These are phyloP conservation scores for Pogostemon cablin DNA, from an alignment of 257 asterid genomes.

Conservation along the genomic window DNA sequence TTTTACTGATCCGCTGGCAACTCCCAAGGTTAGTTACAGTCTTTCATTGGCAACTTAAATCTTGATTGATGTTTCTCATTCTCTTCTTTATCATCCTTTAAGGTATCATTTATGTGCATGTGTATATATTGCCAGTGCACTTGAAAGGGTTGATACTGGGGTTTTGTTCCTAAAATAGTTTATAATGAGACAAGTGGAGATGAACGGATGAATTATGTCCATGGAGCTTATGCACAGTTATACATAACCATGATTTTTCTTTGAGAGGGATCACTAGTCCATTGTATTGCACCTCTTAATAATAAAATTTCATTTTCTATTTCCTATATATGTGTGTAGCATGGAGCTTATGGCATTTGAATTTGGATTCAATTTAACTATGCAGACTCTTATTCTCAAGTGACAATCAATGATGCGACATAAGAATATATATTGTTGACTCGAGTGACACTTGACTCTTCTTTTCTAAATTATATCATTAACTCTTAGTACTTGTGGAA, in stretches of 20 bases:
- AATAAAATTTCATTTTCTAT: background rate
- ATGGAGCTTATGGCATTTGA: slow-evolving; percentile 3
- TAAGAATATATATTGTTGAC: slow-evolving; percentile 11
- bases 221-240: slow-evolving; percentile 2
- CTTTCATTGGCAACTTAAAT: slow-evolving; percentile 25
- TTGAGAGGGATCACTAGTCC: background rate
- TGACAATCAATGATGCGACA: slow-evolving; percentile 12
- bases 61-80: slow-evolving; percentile 7
- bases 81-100: slow-evolving; percentile 3
- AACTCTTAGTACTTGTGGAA: slow-evolving; percentile 17
- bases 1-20: slow-evolving; percentile 91
- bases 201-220: slow-evolving; percentile 12
- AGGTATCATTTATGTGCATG: slow-evolving; percentile 3
- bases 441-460: no score
- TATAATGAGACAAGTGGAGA: slow-evolving; percentile 16
- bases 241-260: background rate
- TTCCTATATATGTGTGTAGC: background rate
- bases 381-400: background rate
- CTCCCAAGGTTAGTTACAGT: slow-evolving; percentile 71
- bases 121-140: background rate
- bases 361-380: slow-evolving; percentile 20
- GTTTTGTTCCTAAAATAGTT: slow-evolving; percentile 12
- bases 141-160: slow-evolving; percentile 10
- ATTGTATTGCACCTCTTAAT: background rate
- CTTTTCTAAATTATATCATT: slow-evolving; percentile 24